phyloP scores from a whole-genome alignment of 176 grass and related monocot species.

The Melocanna baccifera region DNA sequence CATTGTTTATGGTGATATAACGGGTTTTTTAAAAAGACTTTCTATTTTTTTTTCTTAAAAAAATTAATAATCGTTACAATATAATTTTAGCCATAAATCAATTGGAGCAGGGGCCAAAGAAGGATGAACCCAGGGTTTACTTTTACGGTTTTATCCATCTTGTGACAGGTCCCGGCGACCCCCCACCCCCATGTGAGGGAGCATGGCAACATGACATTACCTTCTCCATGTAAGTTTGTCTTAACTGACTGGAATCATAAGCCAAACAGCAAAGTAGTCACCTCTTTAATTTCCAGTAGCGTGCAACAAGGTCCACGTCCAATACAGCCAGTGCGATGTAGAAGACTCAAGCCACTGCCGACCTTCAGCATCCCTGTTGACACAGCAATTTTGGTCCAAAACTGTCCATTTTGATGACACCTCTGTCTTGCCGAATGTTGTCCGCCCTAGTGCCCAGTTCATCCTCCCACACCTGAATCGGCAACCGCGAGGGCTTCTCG shows the following conservation, averaged over 20 bases:
- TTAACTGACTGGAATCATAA: neutral
- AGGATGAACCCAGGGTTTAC: neutral
- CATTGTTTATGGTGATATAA: too few species aligned
- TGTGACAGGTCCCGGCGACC: neutral
- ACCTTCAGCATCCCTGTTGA: neutral
- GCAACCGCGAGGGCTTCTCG: too few species aligned
- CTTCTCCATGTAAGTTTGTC: neutral
- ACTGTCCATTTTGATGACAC: neutral
- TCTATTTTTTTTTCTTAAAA: too few species aligned
- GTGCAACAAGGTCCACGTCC: neutral
- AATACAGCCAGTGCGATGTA: neutral
- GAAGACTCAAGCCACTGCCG: neutral
- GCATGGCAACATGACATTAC: neutral
- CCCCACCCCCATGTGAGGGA: conserved; percentile 2
- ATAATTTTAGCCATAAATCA: too few species aligned
- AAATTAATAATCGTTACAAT: too few species aligned
- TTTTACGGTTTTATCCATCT: neutral
- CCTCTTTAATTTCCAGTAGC: neutral
- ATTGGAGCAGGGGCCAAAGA: too few species aligned
- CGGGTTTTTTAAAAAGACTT: too few species aligned
- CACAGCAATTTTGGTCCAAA: neutral
- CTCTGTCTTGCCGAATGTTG: too few species aligned
- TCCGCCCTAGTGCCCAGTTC: too few species aligned
- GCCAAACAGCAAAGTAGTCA: neutral
- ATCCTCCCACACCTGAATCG: too few species aligned